These are phyloP conservation scores for Fusarium torulosum DNA, from an alignment of 2,329 filamentous ascomycete genomes.

Conservation along the genomic window DNA sequence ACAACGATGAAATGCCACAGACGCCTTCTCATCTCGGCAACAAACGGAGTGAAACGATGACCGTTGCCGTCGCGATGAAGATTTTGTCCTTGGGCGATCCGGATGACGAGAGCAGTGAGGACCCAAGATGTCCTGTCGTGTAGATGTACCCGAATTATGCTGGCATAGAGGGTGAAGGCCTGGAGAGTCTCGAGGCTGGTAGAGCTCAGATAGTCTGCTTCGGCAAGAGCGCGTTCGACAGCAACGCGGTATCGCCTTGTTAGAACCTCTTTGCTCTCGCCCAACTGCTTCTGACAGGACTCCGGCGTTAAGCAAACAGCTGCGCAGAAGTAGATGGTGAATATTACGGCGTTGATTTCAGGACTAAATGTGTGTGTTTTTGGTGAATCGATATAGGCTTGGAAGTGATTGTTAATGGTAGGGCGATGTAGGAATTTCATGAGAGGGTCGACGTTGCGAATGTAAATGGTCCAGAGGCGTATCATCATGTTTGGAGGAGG, in stretches of 20 bases:
- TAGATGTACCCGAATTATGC: slow-evolving; percentile 54
- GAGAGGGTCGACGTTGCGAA: slow-evolving; percentile 58
- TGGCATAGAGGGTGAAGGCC: slow-evolving; percentile 58
- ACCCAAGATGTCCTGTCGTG: slow-evolving; percentile 58
- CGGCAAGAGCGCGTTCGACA: slow-evolving; percentile 56
- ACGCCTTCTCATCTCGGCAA: slow-evolving; percentile 70
- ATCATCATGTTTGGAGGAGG: slow-evolving; percentile 55
- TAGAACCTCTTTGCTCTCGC: slow-evolving; percentile 52
- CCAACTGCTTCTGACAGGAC: slow-evolving; percentile 51
- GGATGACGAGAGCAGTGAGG: slow-evolving; percentile 56
- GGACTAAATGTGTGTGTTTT: slow-evolving; percentile 31
- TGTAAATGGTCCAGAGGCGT: slow-evolving; percentile 54
- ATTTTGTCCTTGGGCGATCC: slow-evolving; percentile 58
- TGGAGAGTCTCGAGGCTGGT: slow-evolving; percentile 57
- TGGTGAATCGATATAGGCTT: slow-evolving; percentile 45
- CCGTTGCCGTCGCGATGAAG: slow-evolving; percentile 59
- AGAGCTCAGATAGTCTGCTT: slow-evolving; percentile 59
- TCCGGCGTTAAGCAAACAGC: slow-evolving; percentile 52
- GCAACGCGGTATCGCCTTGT: slow-evolving; percentile 50
- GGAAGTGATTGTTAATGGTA: slow-evolving; percentile 50
- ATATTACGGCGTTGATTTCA: slow-evolving; percentile 55
- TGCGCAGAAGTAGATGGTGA: slow-evolving; percentile 59
- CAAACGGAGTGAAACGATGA: slow-evolving; percentile 59
- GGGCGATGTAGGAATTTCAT: slow-evolving; percentile 61
- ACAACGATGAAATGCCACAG: slow-evolving; percentile 74